Evolutionary conservation across 805 yeast species (phyloP).

Genomic region (Lachancea dasiensis): DNA sequence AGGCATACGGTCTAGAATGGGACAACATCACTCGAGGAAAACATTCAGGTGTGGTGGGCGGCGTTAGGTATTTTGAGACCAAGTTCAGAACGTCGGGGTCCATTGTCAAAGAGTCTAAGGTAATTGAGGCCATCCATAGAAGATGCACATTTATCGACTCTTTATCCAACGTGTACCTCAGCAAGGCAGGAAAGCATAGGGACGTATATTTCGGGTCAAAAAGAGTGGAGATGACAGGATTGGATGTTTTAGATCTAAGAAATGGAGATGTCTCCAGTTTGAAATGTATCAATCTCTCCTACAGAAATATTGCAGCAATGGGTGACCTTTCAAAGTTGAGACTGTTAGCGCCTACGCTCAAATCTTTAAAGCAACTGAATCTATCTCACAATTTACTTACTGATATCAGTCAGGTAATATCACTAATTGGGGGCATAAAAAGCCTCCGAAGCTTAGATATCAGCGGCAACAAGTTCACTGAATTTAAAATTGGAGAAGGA

Average conservation of each 20-base stretch:
- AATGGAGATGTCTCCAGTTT: constrained; percentile 45
- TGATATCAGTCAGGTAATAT: constrained; percentile 35
- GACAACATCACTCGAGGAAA: constrained; percentile 66
- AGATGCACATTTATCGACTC: constrained; percentile 41
- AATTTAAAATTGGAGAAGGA: constrained; percentile 7
- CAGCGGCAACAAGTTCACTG: constrained; percentile 46
- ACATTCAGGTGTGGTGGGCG: constrained; percentile 57
- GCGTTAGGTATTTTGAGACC: constrained; percentile 47
- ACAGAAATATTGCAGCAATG: background rate
- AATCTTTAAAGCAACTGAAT: constrained; percentile 39
- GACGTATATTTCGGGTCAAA: constrained; percentile 49
- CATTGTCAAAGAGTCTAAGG: constrained; percentile 17
- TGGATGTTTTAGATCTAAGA: constrained; percentile 45
- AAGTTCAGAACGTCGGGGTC: constrained; percentile 18
- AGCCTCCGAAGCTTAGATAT: constrained; percentile 40
- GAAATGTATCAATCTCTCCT: constrained; percentile 16
- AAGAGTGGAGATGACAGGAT: constrained; percentile 56
- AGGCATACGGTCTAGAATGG: constrained; percentile 83
- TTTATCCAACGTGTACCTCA: constrained; percentile 21
- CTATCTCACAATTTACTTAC: constrained; percentile 53
- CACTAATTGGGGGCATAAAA: constrained; percentile 35
- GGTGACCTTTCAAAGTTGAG: constrained; percentile 1
- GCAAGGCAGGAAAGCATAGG: constrained; percentile 38
- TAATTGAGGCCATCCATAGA: constrained; percentile 31
- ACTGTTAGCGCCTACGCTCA: constrained; percentile 14